Evolutionary conservation across 164 flowering plant species (phyloP).

Genomic region (Chimonanthus salicifolius): DNA sequence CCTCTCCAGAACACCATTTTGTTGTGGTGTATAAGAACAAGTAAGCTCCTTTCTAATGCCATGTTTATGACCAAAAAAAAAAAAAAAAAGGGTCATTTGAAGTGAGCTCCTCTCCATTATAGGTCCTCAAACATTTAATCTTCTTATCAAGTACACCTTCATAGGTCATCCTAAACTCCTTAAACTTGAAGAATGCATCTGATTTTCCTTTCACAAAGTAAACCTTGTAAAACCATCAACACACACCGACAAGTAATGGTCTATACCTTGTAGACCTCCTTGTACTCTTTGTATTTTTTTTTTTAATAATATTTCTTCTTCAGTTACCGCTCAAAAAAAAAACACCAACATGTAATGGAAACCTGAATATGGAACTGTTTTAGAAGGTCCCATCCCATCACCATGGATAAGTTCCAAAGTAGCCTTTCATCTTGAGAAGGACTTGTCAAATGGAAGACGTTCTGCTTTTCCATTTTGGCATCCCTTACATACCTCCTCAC

Average conservation of each 20-base stretch:
- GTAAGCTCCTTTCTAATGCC: background rate
- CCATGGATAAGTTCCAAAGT: slow-evolving; percentile 1
- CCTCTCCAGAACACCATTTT: slow-evolving; percentile 1
- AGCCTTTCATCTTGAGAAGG: background rate
- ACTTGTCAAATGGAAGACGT: background rate
- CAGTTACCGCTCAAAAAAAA: too few species aligned
- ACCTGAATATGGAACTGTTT: background rate
- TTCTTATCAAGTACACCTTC: background rate
- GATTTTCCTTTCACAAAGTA: background rate
- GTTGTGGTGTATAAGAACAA: background rate
- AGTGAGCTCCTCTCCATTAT: background rate
- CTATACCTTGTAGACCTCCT: too few species aligned
- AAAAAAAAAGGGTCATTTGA: background rate
- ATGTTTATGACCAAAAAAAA: background rate
- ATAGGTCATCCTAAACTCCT: background rate
- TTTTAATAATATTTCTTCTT: too few species aligned
- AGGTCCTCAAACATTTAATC: background rate
- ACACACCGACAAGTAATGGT: background rate
- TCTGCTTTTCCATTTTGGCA: background rate
- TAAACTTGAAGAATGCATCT: background rate
- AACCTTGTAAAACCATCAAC: background rate
- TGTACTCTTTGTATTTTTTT: too few species aligned
- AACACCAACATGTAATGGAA: background rate
- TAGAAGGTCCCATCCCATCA: background rate
- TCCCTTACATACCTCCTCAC: background rate